Evolutionary conservation across 169 alveolate species (phyloP), one percentile per base, ranked within the genome.

Genomic region (Besnoitia besnoiti): DNA sequence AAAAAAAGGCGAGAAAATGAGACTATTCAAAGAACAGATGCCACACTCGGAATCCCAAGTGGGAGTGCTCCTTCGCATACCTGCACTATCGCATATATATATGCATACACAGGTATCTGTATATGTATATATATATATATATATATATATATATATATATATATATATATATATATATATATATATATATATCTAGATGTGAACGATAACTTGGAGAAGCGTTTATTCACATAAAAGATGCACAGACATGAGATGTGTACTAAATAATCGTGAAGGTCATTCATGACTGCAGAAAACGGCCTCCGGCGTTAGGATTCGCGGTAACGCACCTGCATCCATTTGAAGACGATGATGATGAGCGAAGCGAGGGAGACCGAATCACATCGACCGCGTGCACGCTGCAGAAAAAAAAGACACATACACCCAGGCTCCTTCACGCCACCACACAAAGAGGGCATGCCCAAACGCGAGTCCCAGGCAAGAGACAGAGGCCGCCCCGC

Each of bases 371-470:
- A 77, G 67, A 90, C 85, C 44, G 93, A 61, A 46, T 90, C 93
- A 51, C 90, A 90, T 24, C 93, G 67, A 44, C 93, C 93, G 14
- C 93, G 85, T 1, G 90, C 89, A 40, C 89, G 50, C 93, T 90
- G 90, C 73, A 55, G 44, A 37, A 2, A 47, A 67, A 47, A 89
- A 67, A 67, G 24, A 51, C 67, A 24, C 67, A 51, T 51, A 51
- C 67, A 51, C n/a, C n/a, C n/a, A n/a, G n/a, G n/a, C n/a, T n/a
- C n/a, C n/a, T n/a, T n/a, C n/a, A n/a, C n/a, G n/a, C n/a, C n/a
- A n/a, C n/a, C n/a, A n/a, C n/a, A n/a, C n/a, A n/a, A n/a, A n/a
- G n/a, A n/a, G n/a, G n/a, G n/a, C n/a, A n/a, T n/a, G n/a, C n/a
- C n/a, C 14, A 5, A 14, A 49, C 55, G 55, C 55, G 55, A 49